These are phyloP conservation scores for Amoebophrya sp. DNA, from an alignment of 169 alveolate genomes.

Conservation along the genomic window DNA sequence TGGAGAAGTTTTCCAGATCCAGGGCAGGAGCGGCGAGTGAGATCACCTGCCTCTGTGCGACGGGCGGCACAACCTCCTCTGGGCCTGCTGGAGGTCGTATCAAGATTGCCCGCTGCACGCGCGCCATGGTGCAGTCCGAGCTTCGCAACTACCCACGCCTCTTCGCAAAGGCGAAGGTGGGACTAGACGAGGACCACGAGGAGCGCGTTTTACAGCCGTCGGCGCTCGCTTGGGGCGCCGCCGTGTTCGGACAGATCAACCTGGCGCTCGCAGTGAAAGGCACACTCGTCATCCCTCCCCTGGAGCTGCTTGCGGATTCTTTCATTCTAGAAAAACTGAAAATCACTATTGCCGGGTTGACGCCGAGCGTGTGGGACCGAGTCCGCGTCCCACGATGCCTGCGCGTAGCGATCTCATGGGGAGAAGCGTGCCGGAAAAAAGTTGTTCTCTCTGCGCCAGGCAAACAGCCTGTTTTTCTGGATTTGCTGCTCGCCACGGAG, in stretches of 20 bases:
- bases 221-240: neutral
- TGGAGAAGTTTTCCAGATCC: too few species aligned
- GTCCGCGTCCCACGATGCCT: neutral
- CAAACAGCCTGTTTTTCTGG: neutral
- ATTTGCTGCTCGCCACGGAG: neutral
- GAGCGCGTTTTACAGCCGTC: neutral
- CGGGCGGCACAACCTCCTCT: neutral
- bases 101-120: neutral
- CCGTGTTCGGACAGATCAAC: neutral
- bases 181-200: neutral
- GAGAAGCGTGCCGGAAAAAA: neutral
- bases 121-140: neutral
- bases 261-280: neutral
- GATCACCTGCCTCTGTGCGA: neutral
- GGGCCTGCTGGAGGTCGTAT: neutral
- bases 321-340: neutral
- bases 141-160: neutral
- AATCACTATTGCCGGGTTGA: neutral
- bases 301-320: neutral
- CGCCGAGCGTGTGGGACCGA: neutral
- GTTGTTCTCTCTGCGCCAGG: neutral
- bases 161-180: neutral
- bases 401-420: neutral
- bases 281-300: neutral
- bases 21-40: too few species aligned